phyloP scores from a whole-genome alignment of 2,329 filamentous ascomycete species.

The Aspergillus luchuensis region DNA sequence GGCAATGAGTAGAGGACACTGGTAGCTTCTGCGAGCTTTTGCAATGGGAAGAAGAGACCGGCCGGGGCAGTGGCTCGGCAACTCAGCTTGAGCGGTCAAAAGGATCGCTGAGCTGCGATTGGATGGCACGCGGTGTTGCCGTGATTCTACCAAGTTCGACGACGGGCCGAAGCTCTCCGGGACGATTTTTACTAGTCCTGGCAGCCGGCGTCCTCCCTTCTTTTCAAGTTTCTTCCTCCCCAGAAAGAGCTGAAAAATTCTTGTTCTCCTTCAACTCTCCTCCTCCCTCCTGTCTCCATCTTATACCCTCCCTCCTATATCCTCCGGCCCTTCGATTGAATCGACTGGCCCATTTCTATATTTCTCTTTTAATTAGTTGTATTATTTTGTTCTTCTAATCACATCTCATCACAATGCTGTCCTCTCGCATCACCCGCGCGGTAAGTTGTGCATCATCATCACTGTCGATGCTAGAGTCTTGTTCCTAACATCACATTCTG shows the following conservation, averaged over 20 bases:
- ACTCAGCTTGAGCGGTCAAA: conserved; percentile 19
- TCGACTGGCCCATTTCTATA: conserved; percentile 33
- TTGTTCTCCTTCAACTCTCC: conserved; percentile 24
- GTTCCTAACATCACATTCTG: conserved; percentile 12
- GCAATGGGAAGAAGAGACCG: neutral
- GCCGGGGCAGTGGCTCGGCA: conserved; percentile 14
- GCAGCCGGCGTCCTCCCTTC: conserved; percentile 30
- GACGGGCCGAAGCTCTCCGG: conserved; percentile 38
- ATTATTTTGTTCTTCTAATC: conserved; percentile 37
- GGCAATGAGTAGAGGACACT: neutral
- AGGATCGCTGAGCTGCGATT: conserved; percentile 21
- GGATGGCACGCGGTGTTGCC: conserved; percentile 17
- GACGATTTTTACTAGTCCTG: conserved; percentile 35
- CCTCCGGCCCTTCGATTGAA: conserved; percentile 34
- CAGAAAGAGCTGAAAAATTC: conserved; percentile 19
- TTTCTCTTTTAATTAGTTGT: conserved; percentile 35
- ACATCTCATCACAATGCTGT: conserved; percentile 65
- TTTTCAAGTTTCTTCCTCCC: conserved; percentile 32
- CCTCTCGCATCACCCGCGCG: conserved; percentile 72
- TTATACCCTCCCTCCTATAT: conserved; percentile 20
- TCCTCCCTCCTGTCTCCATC: conserved; percentile 11
- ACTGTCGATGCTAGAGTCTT: neutral
- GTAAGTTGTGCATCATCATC: conserved; percentile 55
- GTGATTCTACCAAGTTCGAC: conserved; percentile 43
- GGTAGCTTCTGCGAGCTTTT: conserved; percentile 1